Evolutionary conservation across 177 flowering plant species (phyloP), one percentile per base, ranked within the genome.

Genomic region (Vitis hybrid): DNA sequence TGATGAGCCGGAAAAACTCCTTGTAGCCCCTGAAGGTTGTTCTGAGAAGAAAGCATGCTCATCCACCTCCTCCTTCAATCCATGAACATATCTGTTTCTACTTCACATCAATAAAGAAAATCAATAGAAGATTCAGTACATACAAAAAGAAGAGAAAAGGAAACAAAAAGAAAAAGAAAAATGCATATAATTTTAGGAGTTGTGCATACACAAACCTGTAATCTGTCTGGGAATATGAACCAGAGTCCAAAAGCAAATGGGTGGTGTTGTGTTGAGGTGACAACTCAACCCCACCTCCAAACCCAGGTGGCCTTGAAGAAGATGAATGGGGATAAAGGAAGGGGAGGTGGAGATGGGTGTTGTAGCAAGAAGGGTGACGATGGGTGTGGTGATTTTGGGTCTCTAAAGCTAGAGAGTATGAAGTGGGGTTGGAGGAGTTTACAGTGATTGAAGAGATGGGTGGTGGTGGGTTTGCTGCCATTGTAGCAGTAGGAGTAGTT

Each of bases 1-100:
- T 7, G 89, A 75, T 61, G 87, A 66, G 18, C 78, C 75, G 11
- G 86, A 75, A 30, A 76, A 76, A 78, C 73, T 79, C 48, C 83
- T 83, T 60, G 79, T 70, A 10, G 83, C 69, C 57, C 82, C 83
- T 19, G 88, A 81, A 60, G 84, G 70, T 62, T 39, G 48, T 39
- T 83, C 88, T 23, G 87, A 75, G 75, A 86, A 84, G 77, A 87
- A 85, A 18, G 80, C 76, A 73, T 78, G 82, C 79, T 87, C 89
- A 69, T 83, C 86, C 52, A 76, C 76, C 10, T 80, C 86, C 69
- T 80, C 89, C 64, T 86, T 85, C 59, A 77, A 54, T 64, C 84
- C 88, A 62, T 79, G 75, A 69, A 71, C 69, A 69, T 74, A 80
- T 73, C 89, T 84, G 74, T 69, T 73, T 72, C 77, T 75, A 66